These are phyloP conservation scores for Salvia splendens DNA, from an alignment of 257 asterid genomes.

Conservation along the genomic window DNA sequence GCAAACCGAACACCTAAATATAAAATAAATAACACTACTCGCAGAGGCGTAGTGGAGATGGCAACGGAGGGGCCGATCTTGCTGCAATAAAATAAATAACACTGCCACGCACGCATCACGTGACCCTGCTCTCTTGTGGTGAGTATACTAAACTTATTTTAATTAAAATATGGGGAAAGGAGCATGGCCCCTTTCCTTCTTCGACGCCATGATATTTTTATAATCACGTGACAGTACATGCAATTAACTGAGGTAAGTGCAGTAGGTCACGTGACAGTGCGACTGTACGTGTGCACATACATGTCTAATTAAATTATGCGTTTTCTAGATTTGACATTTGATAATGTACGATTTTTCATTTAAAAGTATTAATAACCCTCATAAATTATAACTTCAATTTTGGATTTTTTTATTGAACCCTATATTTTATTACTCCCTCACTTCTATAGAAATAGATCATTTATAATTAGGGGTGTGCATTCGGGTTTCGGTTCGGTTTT, in stretches of 20 bases:
- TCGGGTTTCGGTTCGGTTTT: too few relatives aligned
- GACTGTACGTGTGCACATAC: constrained; percentile 9
- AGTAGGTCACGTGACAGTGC: constrained; percentile 35
- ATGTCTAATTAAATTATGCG: constrained; percentile 26
- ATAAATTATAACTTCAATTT: too few relatives aligned
- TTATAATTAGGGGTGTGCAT: too few relatives aligned
- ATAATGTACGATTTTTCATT: neutral
- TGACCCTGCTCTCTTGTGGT: constrained; percentile 28
- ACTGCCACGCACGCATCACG: constrained; percentile 37
- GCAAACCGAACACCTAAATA: too few relatives aligned
- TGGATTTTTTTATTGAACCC: too few relatives aligned
- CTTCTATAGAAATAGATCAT: too few relatives aligned
- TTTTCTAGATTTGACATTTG: neutral
- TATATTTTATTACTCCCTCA: too few relatives aligned
- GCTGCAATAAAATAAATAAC: constrained; percentile 7
- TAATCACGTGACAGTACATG: constrained; percentile 30
- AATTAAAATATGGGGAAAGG: neutral
- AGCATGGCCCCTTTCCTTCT: constrained; percentile 20
- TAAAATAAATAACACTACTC: too few relatives aligned
- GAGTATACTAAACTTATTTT: neutral
- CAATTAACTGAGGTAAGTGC: constrained; percentile 6
- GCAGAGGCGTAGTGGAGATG: too few relatives aligned
- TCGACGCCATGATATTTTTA: constrained; percentile 28
- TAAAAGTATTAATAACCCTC: too few relatives aligned
- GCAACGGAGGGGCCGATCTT: too few relatives aligned